A percentile compares a stretch with the other conserved stretches of the same genome.
These are phyloP conservation scores for Candida glaebosa DNA, from an alignment of 805 yeast species.

Conservation along the genomic window DNA sequence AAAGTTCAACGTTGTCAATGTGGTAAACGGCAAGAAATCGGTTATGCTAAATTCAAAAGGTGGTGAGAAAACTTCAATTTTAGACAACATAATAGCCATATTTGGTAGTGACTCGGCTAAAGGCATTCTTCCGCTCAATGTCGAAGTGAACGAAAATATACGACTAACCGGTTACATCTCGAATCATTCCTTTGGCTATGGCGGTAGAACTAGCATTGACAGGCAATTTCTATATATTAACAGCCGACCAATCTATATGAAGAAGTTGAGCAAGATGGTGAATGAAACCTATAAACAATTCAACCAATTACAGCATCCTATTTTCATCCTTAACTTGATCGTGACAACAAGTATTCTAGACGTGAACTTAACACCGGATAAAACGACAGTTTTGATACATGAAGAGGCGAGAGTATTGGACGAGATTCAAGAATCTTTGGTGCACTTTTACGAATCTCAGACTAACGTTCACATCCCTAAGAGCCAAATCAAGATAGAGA, in stretches of 20 bases:
- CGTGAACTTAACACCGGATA: conserved; percentile 90
- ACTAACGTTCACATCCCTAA: conserved; percentile 25
- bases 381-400: conserved; percentile 66
- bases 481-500: conserved; percentile 6
- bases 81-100: conserved; percentile 59
- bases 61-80: conserved; percentile 29
- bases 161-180: conserved; percentile 64
- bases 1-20: conserved; percentile 59
- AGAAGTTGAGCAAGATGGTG: conserved; percentile 52
- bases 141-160: conserved; percentile 35
- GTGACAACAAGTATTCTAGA: conserved; percentile 59
- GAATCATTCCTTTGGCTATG: conserved; percentile 70
- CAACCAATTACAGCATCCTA: conserved; percentile 73
- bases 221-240: conserved; percentile 76
- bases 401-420: conserved; percentile 62
- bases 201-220: conserved; percentile 56
- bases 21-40: conserved; percentile 40
- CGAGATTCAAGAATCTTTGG: conserved; percentile 48
- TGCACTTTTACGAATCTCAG: conserved; percentile 40
- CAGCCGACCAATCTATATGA: conserved; percentile 65
- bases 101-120: conserved; percentile 67
- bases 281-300: conserved; percentile 72
- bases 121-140: conserved; percentile 51
- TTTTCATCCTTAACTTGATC: conserved; percentile 56
- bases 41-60: conserved; percentile 61